These are phyloP conservation scores for Annulohypoxylon nitens DNA, from an alignment of 495 filamentous ascomycete species.

Conservation along the genomic window DNA sequence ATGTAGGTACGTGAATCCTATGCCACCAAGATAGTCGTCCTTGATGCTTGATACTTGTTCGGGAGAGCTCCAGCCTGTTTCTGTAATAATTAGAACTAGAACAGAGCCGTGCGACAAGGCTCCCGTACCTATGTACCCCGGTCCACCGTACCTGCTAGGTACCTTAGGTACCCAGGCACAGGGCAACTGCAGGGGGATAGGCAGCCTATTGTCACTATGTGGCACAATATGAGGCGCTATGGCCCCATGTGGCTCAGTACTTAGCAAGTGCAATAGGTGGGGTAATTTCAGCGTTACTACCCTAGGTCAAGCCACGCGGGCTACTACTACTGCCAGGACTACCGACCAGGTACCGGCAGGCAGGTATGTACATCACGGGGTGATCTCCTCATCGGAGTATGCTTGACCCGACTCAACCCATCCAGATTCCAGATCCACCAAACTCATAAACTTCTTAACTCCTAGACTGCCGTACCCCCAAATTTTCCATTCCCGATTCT, in stretches of 20 bases:
- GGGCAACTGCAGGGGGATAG: neutral
- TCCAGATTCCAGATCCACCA: too few species aligned
- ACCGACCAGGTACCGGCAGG: too few species aligned
- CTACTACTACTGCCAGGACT: neutral
- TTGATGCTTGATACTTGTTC: slow-evolving; percentile 4
- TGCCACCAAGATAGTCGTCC: slow-evolving; percentile 32
- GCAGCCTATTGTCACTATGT: neutral
- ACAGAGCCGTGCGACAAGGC: slow-evolving; percentile 42
- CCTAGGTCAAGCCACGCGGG: neutral
- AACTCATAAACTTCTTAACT: too few species aligned
- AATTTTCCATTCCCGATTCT: too few species aligned
- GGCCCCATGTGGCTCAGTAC: neutral
- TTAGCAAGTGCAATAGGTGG: neutral
- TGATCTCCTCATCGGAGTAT: too few species aligned
- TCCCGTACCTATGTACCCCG: slow-evolving; percentile 9
- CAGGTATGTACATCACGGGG: too few species aligned
- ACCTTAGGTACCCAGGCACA: neutral
- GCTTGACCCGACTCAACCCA: too few species aligned
- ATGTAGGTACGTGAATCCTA: neutral
- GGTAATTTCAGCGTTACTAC: neutral
- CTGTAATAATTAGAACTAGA: slow-evolving; percentile 5
- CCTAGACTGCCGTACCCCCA: too few species aligned
- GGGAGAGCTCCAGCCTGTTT: neutral
- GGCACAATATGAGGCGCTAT: slow-evolving; percentile 27
- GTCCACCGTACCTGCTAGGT: slow-evolving; percentile 3